Evolutionary conservation across 129 eudicot species (phyloP).

Genomic region (Glebionis coronaria): DNA sequence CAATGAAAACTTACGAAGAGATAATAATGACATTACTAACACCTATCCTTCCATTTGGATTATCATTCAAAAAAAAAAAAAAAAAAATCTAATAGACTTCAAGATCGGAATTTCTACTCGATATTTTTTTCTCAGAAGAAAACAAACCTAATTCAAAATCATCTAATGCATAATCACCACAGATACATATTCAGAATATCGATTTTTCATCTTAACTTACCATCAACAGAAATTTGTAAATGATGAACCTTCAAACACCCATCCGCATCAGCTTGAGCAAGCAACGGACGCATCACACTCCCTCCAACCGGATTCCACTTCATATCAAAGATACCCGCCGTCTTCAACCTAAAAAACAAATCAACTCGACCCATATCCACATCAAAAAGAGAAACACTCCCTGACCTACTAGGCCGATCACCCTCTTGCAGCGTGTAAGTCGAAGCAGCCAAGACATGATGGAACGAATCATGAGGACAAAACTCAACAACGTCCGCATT

Average conservation of each 20-base stretch:
- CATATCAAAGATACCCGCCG: constrained; percentile 83
- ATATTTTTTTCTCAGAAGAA: background rate
- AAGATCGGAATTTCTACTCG: background rate
- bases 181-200: no score
- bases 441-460: constrained; percentile 71
- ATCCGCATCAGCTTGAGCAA: constrained; percentile 75
- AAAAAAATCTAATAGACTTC: no score
- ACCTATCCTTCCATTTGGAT: no score
- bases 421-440: constrained; percentile 88
- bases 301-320: constrained; percentile 69
- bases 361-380: constrained; percentile 44
- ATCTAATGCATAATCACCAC: no score
- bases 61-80: no score
- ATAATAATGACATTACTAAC: background rate
- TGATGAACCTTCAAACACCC: constrained; percentile 57
- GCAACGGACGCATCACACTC: constrained; percentile 31
- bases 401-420: constrained; percentile 62
- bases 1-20: background rate
- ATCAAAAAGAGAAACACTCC: constrained; percentile 70
- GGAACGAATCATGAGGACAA: constrained; percentile 64
- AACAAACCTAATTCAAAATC: background rate
- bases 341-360: constrained; percentile 50
- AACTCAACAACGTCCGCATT: constrained; percentile 89
- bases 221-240: constrained; percentile 26
- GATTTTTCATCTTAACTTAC: background rate